Evolutionary conservation across 31 red algal genomes (phyloP).

Genomic region (Odonthalia washingtoniensis): DNA sequence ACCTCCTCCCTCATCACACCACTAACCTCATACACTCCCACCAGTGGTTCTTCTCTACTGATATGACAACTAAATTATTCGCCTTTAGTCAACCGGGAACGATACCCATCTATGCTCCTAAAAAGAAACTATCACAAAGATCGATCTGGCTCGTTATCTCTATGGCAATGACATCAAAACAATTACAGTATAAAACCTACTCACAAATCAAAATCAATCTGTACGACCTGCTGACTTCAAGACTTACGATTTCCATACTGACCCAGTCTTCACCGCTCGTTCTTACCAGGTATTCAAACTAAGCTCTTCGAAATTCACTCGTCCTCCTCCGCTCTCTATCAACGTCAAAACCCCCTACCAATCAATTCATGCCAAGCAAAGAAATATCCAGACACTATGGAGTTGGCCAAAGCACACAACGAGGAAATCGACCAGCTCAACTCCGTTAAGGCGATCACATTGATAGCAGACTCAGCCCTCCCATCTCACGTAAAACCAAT

Average conservation of each 20-base stretch:
- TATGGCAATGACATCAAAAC: not conserved
- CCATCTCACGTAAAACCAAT: too few species aligned
- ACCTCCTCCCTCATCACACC: conserved; percentile 23
- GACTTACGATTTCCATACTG: not conserved
- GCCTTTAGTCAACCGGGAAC: conserved; percentile 19
- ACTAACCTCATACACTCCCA: conserved; percentile 12
- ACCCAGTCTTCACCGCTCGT: not conserved
- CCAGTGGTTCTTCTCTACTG: not conserved
- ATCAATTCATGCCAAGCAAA: not conserved
- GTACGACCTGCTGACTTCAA: not conserved
- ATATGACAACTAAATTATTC: not conserved
- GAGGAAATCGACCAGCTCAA: conserved; percentile 19
- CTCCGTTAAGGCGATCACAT: not conserved
- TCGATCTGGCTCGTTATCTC: conserved; percentile 42
- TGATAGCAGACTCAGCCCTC: too few species aligned
- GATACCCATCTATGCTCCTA: conserved; percentile 10
- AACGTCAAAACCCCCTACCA: not conserved
- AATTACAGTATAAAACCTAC: not conserved
- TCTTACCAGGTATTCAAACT: not conserved
- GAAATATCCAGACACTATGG: not conserved
- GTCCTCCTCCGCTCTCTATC: too few species aligned
- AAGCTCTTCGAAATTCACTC: not conserved
- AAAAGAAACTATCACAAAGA: conserved; percentile 30
- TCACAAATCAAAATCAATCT: not conserved
- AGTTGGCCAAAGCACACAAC: conserved; percentile 41